These are phyloP conservation scores for Mallotus repandus DNA, from an alignment of 441 rosid genomes.

Conservation along the genomic window DNA sequence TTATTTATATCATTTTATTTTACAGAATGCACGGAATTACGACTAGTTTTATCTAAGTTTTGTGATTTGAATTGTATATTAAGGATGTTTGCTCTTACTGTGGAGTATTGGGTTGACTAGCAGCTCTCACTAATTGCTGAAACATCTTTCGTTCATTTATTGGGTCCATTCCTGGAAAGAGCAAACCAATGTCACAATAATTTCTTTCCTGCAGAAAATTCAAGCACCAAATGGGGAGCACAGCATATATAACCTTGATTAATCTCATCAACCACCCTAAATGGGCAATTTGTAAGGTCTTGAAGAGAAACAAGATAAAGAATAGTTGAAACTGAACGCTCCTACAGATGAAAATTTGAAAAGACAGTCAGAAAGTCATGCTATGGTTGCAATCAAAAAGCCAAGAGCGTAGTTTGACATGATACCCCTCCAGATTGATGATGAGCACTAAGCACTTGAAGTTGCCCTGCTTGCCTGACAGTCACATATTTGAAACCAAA, in stretches of 20 bases:
- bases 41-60: neutral
- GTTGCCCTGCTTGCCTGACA: slow-evolving; percentile 75
- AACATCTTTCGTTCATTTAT: slow-evolving; percentile 98
- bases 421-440: slow-evolving; percentile 98
- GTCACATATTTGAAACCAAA: slow-evolving; percentile 19
- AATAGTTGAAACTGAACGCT: slow-evolving; percentile 90
- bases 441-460: slow-evolving; percentile 90
- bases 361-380: neutral
- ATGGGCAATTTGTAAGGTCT: slow-evolving; percentile 96
- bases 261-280: slow-evolving; percentile 95
- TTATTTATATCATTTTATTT: too few species aligned
- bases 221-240: neutral
- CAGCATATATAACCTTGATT: slow-evolving; percentile 69
- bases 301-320: slow-evolving; percentile 97
- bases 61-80: neutral
- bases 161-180: slow-evolving; percentile 87
- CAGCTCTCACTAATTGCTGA: slow-evolving; percentile 95
- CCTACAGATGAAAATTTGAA: slow-evolving; percentile 36
- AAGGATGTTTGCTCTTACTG: slow-evolving; percentile 53
- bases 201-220: neutral
- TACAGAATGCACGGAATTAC: too few species aligned
- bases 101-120: slow-evolving; percentile 92
- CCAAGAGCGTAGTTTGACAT: slow-evolving; percentile 2
- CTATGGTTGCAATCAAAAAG: slow-evolving; percentile 11
- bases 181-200: neutral